A percentile compares a stretch with the other conserved stretches of the same genome.
These are phyloP conservation scores for Acanthamoeba culbertsoni DNA, from an alignment of 208 protist species.

Conservation along the genomic window DNA sequence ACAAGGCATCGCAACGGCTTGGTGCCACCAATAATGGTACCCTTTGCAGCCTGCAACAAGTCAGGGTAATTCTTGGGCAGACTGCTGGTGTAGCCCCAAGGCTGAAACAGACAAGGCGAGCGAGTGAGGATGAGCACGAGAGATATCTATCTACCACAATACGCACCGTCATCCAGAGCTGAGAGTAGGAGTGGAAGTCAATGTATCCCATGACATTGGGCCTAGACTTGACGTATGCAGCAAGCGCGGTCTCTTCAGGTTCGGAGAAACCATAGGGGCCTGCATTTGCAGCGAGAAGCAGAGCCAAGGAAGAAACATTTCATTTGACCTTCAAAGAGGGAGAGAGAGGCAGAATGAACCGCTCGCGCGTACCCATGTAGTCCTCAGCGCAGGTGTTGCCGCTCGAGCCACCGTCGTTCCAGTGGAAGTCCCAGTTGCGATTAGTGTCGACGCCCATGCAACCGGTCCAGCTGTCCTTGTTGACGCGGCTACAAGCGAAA, in stretches of 20 bases:
- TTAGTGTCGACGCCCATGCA: slow-evolving; percentile 69
- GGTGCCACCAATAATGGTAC: neutral
- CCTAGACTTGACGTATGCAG: neutral
- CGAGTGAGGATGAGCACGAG: neutral
- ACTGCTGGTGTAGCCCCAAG: slow-evolving; percentile 16
- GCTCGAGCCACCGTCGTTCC: slow-evolving; percentile 57
- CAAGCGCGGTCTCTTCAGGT: slow-evolving; percentile 10
- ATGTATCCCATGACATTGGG: slow-evolving; percentile 40
- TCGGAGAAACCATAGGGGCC: neutral
- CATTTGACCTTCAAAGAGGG: too few relatives aligned
- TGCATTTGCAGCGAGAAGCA: too few relatives aligned
- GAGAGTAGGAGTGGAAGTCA: slow-evolving; percentile 63
- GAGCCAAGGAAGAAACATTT: too few relatives aligned
- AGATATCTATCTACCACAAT: too few relatives aligned
- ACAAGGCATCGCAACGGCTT: neutral
- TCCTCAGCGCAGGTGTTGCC: slow-evolving; percentile 60
- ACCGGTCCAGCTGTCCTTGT: neutral
- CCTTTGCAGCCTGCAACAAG: neutral
- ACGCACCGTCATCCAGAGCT: slow-evolving; percentile 62
- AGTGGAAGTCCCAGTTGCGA: slow-evolving; percentile 72
- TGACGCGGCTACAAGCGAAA: neutral
- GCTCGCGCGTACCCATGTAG: slow-evolving; percentile 63
- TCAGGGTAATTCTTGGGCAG: neutral
- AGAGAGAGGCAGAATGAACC: too few relatives aligned
- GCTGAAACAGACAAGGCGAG: neutral